Conservation (phyloP, 805 yeast genomes). For the Lipomyces lipofer region DNA sequence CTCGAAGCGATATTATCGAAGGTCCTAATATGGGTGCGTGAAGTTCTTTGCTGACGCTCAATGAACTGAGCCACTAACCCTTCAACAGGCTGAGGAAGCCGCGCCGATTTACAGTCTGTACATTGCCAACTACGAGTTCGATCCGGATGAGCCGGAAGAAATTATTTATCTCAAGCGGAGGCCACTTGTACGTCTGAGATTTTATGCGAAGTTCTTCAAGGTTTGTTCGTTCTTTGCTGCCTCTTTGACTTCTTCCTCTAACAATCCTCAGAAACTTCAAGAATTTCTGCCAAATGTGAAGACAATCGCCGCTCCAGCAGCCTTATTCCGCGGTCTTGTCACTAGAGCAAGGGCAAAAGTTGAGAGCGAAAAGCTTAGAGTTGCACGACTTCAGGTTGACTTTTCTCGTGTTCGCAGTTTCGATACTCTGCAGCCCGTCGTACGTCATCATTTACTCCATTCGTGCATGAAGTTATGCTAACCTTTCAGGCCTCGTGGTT, state of each 20-base stretch:
- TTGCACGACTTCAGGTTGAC: slow-evolving; percentile 23
- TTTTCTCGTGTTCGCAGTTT: slow-evolving; percentile 28
- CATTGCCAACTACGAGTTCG: slow-evolving; percentile 22
- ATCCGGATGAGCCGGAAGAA: slow-evolving; percentile 29
- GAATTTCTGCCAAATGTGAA: slow-evolving; percentile 29
- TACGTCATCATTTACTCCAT: slow-evolving; percentile 5
- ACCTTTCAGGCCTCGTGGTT: slow-evolving; percentile 18
- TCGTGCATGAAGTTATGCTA: background rate
- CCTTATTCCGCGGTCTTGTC: slow-evolving; percentile 25
- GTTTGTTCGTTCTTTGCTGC: slow-evolving; percentile 1
- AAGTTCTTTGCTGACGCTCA: background rate
- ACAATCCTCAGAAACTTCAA: slow-evolving; percentile 23
- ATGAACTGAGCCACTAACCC: background rate
- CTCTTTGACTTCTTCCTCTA: background rate
- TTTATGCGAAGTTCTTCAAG: slow-evolving; percentile 33
- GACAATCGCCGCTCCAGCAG: slow-evolving; percentile 24
- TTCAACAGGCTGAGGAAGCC: slow-evolving; percentile 29
- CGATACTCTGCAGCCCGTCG: slow-evolving; percentile 28
- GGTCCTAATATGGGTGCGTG: slow-evolving; percentile 21
- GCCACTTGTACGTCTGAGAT: slow-evolving; percentile 34
- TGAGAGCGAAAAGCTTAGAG: slow-evolving; percentile 27
- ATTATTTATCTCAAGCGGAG: slow-evolving; percentile 30
- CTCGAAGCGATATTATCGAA: slow-evolving; percentile 19
- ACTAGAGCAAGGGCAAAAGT: slow-evolving; percentile 29
- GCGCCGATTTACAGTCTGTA: slow-evolving; percentile 30